Conservation (phyloP, 129 eudicot genomes). For the Calendula officinalis region DNA sequence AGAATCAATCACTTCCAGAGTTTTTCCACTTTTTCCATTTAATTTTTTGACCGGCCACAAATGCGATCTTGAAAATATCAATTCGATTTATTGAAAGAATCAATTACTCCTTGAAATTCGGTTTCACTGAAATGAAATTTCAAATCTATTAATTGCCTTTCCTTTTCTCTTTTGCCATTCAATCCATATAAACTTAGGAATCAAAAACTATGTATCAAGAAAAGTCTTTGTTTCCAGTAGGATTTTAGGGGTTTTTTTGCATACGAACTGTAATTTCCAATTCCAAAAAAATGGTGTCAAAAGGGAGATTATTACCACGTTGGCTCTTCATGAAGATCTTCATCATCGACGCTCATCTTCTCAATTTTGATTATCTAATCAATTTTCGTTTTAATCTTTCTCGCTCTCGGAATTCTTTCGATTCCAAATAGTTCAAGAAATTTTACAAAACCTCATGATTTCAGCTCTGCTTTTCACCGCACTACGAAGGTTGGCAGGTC, state of each 20-base stretch:
- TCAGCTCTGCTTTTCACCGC: constrained; percentile 52
- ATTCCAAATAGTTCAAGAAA: constrained; percentile 35
- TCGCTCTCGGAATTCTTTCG: constrained; percentile 61
- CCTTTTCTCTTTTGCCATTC: too few species aligned
- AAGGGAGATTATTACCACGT: constrained; percentile 52
- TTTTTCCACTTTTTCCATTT: too few species aligned
- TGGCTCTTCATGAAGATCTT: constrained; percentile 36
- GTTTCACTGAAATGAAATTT: too few species aligned
- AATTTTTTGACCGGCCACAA: too few species aligned
- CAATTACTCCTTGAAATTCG: too few species aligned
- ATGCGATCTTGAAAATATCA: too few species aligned
- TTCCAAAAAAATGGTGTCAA: constrained; percentile 54
- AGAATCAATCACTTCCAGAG: too few species aligned
- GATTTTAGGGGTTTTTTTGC: constrained; percentile 22
- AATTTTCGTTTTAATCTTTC: constrained; percentile 53
- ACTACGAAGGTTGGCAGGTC: constrained; percentile 45
- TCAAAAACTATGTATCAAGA: constrained; percentile 14
- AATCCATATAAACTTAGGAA: too few species aligned
- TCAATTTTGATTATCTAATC: too few species aligned
- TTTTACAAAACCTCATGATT: constrained; percentile 61
- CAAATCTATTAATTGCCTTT: too few species aligned
- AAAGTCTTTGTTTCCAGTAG: constrained; percentile 19
- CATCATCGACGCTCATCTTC: too few species aligned
- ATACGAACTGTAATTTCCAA: constrained; percentile 4
- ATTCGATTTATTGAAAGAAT: too few species aligned